phyloP scores from a whole-genome alignment of 768 basidiomycete genomes.

The Omphalotus guepiniiformis region DNA sequence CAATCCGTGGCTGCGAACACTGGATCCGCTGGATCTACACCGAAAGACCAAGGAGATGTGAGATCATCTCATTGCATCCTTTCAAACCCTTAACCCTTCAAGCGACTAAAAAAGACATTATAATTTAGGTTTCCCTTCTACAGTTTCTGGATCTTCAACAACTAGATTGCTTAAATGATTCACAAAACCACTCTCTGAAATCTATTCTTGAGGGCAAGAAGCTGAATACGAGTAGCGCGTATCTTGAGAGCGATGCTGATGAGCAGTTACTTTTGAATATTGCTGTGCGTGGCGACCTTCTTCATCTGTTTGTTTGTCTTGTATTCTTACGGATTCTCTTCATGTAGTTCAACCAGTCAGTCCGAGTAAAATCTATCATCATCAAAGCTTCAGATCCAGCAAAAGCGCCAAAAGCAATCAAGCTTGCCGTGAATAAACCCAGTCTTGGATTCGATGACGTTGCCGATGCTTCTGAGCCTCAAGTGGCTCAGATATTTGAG shows the following conservation, averaged over 20 bases:
- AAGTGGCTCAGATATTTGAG: slow-evolving; percentile 54
- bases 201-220: slow-evolving; percentile 42
- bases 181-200: slow-evolving; percentile 43
- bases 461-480: slow-evolving; percentile 43
- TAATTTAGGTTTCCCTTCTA: slow-evolving; percentile 50
- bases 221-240: slow-evolving; percentile 38
- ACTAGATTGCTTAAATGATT: slow-evolving; percentile 69
- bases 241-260: slow-evolving; percentile 66
- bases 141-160: slow-evolving; percentile 56
- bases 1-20: no score
- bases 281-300: slow-evolving; percentile 39
- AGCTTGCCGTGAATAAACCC: slow-evolving; percentile 57
- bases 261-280: slow-evolving; percentile 69
- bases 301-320: background rate
- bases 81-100: no score
- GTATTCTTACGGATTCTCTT: background rate
- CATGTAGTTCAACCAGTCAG: slow-evolving; percentile 63
- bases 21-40: no score
- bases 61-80: no score
- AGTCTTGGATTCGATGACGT: slow-evolving; percentile 65
- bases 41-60: no score
- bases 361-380: slow-evolving; percentile 57
- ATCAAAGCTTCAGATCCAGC: slow-evolving; percentile 35
- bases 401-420: slow-evolving; percentile 57
- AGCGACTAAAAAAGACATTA: no score